These are phyloP conservation scores for Chaetomium strumarium DNA, from an alignment of 2,329 filamentous ascomycete genomes.

Conservation along the genomic window DNA sequence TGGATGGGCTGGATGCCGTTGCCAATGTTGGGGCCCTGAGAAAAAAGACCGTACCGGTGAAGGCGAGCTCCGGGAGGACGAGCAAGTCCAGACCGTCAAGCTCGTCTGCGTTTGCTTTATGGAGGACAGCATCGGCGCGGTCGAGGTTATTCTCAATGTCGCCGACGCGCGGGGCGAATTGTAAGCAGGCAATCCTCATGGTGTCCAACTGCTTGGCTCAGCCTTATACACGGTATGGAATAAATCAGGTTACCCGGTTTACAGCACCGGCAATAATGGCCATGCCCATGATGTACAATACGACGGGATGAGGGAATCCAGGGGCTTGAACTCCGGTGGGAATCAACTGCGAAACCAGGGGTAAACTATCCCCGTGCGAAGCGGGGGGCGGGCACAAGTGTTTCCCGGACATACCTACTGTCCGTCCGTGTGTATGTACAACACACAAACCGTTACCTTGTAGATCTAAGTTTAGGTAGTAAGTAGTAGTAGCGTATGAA, in stretches of 20 bases:
- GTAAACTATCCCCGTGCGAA: no score
- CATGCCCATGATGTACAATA: conserved; percentile 1
- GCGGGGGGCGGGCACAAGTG: no score
- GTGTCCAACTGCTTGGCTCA: background rate
- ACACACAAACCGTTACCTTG: no score
- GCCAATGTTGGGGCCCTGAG: background rate
- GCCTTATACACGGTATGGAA: background rate
- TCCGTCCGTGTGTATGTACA: no score
- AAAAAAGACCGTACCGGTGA: conserved; percentile 51
- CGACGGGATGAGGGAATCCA: background rate
- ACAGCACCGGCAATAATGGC: background rate
- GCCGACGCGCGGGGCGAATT: conserved; percentile 67
- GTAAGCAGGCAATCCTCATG: conserved; percentile 49
- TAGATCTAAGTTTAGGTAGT: no score
- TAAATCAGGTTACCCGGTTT: background rate
- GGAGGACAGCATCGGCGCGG: conserved; percentile 59
- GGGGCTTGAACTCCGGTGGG: background rate
- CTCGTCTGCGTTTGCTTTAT: conserved; percentile 42
- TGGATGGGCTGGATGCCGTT: no score
- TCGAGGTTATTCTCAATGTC: conserved; percentile 65
- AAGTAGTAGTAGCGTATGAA: no score
- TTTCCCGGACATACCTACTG: no score
- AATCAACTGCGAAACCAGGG: no score
- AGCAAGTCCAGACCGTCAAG: conserved; percentile 66
- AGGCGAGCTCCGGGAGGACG: conserved; percentile 70